A percentile compares a stretch with the other conserved stretches of the same genome.
These are phyloP conservation scores for Penicillium capsulatum DNA, from an alignment of 2,329 filamentous ascomycete species.

Conservation along the genomic window DNA sequence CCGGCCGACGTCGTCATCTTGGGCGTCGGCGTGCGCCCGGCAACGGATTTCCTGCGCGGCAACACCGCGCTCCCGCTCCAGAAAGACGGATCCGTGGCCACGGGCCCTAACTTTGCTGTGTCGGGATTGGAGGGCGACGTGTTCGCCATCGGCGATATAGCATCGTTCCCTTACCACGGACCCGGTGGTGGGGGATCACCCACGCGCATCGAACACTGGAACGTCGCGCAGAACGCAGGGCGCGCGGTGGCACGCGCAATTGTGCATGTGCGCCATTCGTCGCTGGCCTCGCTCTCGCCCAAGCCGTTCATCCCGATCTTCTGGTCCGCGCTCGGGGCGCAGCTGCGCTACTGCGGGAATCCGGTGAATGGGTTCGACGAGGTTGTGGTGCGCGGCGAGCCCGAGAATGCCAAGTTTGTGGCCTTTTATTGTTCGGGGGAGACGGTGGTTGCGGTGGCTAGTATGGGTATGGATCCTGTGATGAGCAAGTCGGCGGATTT, in stretches of 20 bases:
- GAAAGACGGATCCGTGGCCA: slow-evolving; percentile 78
- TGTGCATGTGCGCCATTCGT: slow-evolving; percentile 49
- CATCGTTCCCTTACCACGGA: slow-evolving; percentile 88
- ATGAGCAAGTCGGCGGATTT: slow-evolving; percentile 79
- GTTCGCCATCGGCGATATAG: slow-evolving; percentile 92
- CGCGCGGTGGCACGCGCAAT: slow-evolving; percentile 76
- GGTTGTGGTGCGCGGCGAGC: slow-evolving; percentile 71
- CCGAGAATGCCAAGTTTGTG: slow-evolving; percentile 73
- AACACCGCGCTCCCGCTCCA: slow-evolving; percentile 68
- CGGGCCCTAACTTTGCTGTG: slow-evolving; percentile 75
- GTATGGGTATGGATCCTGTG: slow-evolving; percentile 83
- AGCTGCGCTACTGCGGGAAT: slow-evolving; percentile 91
- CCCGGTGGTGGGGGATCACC: slow-evolving; percentile 71
- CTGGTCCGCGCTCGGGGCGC: slow-evolving; percentile 87
- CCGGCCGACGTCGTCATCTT: slow-evolving; percentile 87
- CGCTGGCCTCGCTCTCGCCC: slow-evolving; percentile 46
- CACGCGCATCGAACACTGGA: slow-evolving; percentile 95
- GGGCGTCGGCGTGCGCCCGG: slow-evolving; percentile 81
- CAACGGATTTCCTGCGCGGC: slow-evolving; percentile 74
- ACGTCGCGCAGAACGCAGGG: slow-evolving; percentile 91
- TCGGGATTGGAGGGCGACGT: slow-evolving; percentile 68
- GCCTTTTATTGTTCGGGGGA: slow-evolving; percentile 88
- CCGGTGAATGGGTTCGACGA: slow-evolving; percentile 80
- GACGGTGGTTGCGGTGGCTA: slow-evolving; percentile 81
- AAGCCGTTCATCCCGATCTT: slow-evolving; percentile 88